A percentile compares a stretch with the other conserved stretches of the same genome.
Conservation (phyloP, 306 rosid genomes). For the Pueraria montana region DNA sequence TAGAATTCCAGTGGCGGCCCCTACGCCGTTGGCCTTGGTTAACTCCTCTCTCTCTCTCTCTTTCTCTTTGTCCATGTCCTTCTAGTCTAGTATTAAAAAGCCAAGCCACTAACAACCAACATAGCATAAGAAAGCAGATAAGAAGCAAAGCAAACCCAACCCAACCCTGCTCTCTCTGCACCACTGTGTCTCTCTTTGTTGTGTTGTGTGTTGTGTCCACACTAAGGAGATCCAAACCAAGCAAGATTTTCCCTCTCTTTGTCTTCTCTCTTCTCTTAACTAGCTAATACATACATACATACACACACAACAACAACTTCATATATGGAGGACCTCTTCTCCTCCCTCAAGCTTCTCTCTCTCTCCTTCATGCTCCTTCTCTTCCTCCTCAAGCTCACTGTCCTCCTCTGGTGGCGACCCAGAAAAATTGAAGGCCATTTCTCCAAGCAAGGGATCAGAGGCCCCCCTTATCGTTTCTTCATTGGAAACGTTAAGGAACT, state of each 20-base stretch:
- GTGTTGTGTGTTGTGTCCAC: slow-evolving; percentile 4
- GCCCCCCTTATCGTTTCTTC: slow-evolving; percentile 98
- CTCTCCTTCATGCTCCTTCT: slow-evolving; percentile 49
- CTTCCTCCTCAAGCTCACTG: slow-evolving; percentile 53
- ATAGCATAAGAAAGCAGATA: slow-evolving; percentile 57
- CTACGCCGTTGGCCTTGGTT: slow-evolving; percentile 94
- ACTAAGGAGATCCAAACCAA: not conserved
- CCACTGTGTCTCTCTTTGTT: not conserved
- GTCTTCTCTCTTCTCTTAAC: too few relatives aligned
- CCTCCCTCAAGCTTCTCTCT: slow-evolving; percentile 58
- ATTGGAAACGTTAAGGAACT: slow-evolving; percentile 88
- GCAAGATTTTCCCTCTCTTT: not conserved
- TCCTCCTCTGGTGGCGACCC: slow-evolving; percentile 92
- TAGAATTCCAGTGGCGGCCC: slow-evolving; percentile 87
- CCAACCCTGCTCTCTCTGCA: slow-evolving; percentile 26
- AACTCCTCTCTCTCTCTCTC: slow-evolving; percentile 29
- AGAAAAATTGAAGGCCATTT: slow-evolving; percentile 80
- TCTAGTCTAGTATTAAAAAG: slow-evolving; percentile 61
- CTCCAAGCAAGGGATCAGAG: slow-evolving; percentile 85
- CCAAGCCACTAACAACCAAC: slow-evolving; percentile 65
- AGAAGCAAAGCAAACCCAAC: slow-evolving; percentile 44
- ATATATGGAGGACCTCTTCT: slow-evolving; percentile 59
- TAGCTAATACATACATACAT: too few relatives aligned
- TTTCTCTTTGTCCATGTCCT: slow-evolving; percentile 25
- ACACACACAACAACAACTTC: too few relatives aligned